Base-by-base conservation (phyloP, 495 filamentous ascomycete genomes). In the Xylaria bambusicola region DNA sequence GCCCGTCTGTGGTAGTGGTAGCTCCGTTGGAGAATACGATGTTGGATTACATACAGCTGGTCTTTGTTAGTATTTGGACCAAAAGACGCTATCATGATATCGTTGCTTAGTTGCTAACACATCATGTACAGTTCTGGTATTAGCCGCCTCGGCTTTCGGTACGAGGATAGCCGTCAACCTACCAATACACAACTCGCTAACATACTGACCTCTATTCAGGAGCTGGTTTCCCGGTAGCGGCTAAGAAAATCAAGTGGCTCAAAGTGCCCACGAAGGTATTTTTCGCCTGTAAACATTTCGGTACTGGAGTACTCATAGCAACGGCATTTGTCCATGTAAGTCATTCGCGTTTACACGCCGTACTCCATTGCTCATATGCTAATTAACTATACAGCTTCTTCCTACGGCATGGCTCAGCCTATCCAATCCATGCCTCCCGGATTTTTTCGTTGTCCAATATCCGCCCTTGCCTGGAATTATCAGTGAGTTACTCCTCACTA, bases 221-320 rank as follows among this genome's bases (percentile, higher is more conserved):
- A 9, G 77, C 76, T 58, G 79, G 78, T 23, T 83, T 83, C 56
- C 80, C 80, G 10, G 80, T 83, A 12, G 74, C 79, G 5, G 79
- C 80, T 0, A 82, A 81, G 73, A 82, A 81, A 66, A 68, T 82
- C 52, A 76, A 62, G 17, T 82, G 79, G 79, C 62, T 83, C 62
- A 79, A 80, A 63, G 78, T 83, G 27, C 80, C 80, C 7, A 63
- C 70, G 9, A 80, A 75, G 69, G 63, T 78, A 38, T 82, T 83
- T 70, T 83, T 83, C 62, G 70, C 76, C 52, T 79, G 78, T 65
- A 81, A 81, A 61, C 86, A 90, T 60, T 89, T 90, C 60, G 87
- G 87, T 48, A 88, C 87, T 6, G 87, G 87, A 21, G 82, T 89
- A 29, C 80, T 90, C 47, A 73, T 90, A 48, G 84, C 87, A 21